phyloP scores from a whole-genome alignment of 352 stramenopile species.

The Phytophthora pisi region DNA sequence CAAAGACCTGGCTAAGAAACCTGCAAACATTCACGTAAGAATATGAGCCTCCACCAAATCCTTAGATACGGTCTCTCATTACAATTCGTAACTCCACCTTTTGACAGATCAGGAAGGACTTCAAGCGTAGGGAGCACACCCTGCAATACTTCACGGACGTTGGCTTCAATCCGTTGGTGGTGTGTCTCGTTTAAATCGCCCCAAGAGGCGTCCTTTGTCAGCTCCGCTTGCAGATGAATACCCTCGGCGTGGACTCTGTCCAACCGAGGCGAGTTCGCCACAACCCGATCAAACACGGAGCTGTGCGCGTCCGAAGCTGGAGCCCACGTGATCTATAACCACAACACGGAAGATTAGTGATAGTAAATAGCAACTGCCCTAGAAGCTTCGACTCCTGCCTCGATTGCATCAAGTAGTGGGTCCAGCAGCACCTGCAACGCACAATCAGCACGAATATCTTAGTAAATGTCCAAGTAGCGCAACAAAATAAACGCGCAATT shows the following conservation, averaged over 20 bases:
- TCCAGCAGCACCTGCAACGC: constrained; percentile 30
- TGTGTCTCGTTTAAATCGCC: constrained; percentile 19
- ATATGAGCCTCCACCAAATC: neutral
- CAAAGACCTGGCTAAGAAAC: constrained; percentile 50
- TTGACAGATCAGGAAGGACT: constrained; percentile 24
- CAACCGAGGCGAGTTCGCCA: constrained; percentile 35
- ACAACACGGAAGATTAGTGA: neutral
- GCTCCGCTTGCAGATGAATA: constrained; percentile 44
- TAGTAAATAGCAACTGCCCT: neutral
- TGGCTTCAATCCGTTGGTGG: constrained; percentile 41
- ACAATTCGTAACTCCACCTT: constrained; percentile 17
- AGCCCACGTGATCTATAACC: constrained; percentile 43
- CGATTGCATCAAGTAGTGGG: constrained; percentile 43
- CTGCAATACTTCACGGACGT: constrained; percentile 34
- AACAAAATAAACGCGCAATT: neutral
- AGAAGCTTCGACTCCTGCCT: constrained; percentile 25
- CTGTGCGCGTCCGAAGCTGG: constrained; percentile 27
- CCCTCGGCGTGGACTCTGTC: constrained; percentile 34
- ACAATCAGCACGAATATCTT: neutral
- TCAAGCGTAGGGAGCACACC: constrained; percentile 30
- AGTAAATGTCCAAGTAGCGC: neutral
- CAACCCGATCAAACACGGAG: constrained; percentile 44
- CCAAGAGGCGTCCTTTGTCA: constrained; percentile 10
- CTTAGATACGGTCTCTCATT: neutral
- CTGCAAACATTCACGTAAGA: constrained; percentile 16